Evolutionary conservation across 2,329 filamentous ascomycete genomes (phyloP), one percentile per base, ranked within the genome.

Genomic region (Alternaria gaisen): DNA sequence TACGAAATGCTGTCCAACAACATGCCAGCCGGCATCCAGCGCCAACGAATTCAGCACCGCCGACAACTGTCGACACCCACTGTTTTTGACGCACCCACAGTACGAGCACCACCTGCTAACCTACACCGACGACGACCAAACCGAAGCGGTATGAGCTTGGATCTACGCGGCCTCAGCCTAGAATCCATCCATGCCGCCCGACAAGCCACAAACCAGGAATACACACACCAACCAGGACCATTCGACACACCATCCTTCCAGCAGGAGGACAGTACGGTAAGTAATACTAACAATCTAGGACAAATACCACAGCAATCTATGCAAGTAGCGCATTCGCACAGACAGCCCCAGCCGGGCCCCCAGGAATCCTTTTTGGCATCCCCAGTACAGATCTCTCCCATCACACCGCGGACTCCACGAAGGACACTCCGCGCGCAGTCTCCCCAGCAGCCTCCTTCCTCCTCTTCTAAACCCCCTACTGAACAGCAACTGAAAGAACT

Each of bases 241-340:
- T 63, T 68, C 59, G 64, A 72, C 56, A 71, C 65, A 65, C 69
- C 67, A 69, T 67, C 71, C 69, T 73, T 72, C 73, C 66, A 80
- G 74, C 84, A 85, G 80, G 83, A 85, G 70, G 83, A 83, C 72
- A 77, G 73, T 70, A 80, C 79, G 75, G 81, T 84, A 84, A 85
- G 82, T 83, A 84, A 79, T 79, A 85, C 84, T 86, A 86, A 86
- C 84, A 57, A 57, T 60, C 74, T 79, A 84, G 84, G 83, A 85
- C 81, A 83, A 81, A 83, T 82, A 80, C 80, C 86, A 82, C 91
- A 94, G 87, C 90, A 93, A 87, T 86, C 88, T 83, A 87, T 93
- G 89, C 91, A 90, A 90, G 91, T 92, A 91, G 87, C 90, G 89
- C 92, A 94, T 88, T 88, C 92, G 89, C 91, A 93, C 85, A 88